phyloP scores from a whole-genome alignment of 2,329 filamentous ascomycete species.

The Tolypocladium nubicola region DNA sequence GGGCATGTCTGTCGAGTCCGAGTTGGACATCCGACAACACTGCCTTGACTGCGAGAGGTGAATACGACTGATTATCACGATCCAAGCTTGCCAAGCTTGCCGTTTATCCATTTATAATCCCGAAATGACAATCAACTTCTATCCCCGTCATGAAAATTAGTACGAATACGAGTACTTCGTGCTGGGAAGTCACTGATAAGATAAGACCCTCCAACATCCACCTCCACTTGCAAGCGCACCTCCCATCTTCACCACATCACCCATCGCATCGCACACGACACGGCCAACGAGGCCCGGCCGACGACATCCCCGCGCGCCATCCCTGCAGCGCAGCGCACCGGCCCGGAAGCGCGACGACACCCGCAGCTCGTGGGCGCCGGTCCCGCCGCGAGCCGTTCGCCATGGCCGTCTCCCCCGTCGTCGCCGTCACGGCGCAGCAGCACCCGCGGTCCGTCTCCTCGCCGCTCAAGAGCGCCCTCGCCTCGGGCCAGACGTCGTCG shows the following conservation, averaged over 20 bases:
- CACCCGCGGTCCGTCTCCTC: slow-evolving; percentile 26
- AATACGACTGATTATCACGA: too few relatives aligned
- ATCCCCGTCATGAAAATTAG: too few relatives aligned
- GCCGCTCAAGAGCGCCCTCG: slow-evolving; percentile 28
- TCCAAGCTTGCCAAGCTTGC: too few relatives aligned
- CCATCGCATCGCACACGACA: background rate
- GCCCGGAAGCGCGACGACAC: background rate
- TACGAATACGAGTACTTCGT: too few relatives aligned
- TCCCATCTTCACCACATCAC: background rate
- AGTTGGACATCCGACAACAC: too few relatives aligned
- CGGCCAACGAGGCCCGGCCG: background rate
- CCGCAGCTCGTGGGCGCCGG: background rate
- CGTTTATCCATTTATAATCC: too few relatives aligned
- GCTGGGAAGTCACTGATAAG: background rate
- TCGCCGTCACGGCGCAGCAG: slow-evolving; percentile 22
- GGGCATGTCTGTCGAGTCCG: too few relatives aligned
- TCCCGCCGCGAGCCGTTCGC: background rate
- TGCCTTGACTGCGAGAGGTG: too few relatives aligned
- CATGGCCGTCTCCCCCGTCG: slow-evolving; percentile 38
- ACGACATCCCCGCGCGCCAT: background rate
- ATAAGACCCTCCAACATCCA: background rate
- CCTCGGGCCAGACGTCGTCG: slow-evolving; percentile 27
- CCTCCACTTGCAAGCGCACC: background rate
- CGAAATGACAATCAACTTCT: too few relatives aligned
- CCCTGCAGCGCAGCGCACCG: background rate